Base-by-base conservation (phyloP, 129 eudicot genomes). In the Saussurea involucrata region DNA sequence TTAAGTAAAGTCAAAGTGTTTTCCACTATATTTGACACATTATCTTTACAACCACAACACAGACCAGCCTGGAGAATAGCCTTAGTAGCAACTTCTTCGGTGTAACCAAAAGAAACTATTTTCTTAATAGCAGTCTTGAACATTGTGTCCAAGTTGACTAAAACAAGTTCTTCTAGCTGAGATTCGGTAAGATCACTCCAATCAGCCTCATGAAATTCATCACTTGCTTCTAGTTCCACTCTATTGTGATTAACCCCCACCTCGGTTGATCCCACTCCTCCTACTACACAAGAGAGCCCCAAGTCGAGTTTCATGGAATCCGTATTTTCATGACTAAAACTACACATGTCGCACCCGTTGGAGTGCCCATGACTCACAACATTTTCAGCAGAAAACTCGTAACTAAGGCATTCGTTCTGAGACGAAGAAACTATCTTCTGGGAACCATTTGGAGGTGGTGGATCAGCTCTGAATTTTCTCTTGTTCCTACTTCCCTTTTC, bases 111-210 rank as follows among this genome's bases (percentile, higher is more conserved):
- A 12, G 90, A 85, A 46, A 90, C 83, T 72, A 93, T 78, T 78
- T 83, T 93, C 75, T 79, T 90, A 24, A 91, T 84, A 0, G 93
- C 97, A 77, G 87, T 89, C 78, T 77, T 88, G 74, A 88, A 87
- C 55, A 87, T 93, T 0, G 90, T 67, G 69, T 87, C 96, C 85
- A 90, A 81, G 76, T 89, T 89, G 64, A 83, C 76, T 86, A 87
- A 87, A 71, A 93, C 90, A 27, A 93, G 97, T 37, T 91, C 95
- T 69, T 90, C 96, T 9, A 93, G 85, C 89, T 89, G 86, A 33
- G 86, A 72, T 83, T 90, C 97, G 1, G 97, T 89, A n/a, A 87
- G 81, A 75, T 91, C 91, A 83, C 95, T 89, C 98, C 98, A 93
- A 85, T 93, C 97, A 27, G 91, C 93, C 77, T 89, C 88, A 65